Conservation (phyloP, 495 filamentous ascomycete genomes). For the Letharia lupina region DNA sequence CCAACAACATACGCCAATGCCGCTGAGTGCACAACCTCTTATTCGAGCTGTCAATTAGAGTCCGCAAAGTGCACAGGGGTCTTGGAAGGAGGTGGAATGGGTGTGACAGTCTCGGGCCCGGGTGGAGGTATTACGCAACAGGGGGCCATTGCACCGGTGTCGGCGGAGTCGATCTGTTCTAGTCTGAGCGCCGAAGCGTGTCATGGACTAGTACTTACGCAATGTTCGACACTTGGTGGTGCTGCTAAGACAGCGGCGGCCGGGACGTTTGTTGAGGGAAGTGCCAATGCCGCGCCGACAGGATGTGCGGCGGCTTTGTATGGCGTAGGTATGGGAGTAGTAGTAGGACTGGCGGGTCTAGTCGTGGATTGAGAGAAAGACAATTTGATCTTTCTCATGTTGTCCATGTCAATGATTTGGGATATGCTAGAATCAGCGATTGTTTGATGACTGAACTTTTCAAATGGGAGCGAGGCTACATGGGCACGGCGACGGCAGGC, state of each 20-base stretch:
- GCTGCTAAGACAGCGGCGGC: slow-evolving; percentile 29
- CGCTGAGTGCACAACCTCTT: slow-evolving; percentile 58
- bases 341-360: slow-evolving; percentile 29
- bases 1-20: slow-evolving; percentile 57
- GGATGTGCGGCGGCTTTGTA: slow-evolving; percentile 39
- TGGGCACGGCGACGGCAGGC: background rate
- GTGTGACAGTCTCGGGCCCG: slow-evolving; percentile 56
- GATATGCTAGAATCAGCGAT: background rate
- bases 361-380: slow-evolving; percentile 9
- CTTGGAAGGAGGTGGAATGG: slow-evolving; percentile 46
- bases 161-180: slow-evolving; percentile 56
- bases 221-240: slow-evolving; percentile 42
- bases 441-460: background rate
- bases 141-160: slow-evolving; percentile 37
- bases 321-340: slow-evolving; percentile 36
- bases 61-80: slow-evolving; percentile 54
- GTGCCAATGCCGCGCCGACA: slow-evolving; percentile 29
- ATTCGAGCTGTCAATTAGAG: slow-evolving; percentile 55
- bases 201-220: slow-evolving; percentile 46
- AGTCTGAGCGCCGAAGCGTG: slow-evolving; percentile 54
- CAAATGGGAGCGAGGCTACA: background rate
- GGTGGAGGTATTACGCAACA: slow-evolving; percentile 46
- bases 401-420: background rate
- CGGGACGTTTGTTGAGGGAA: slow-evolving; percentile 23
- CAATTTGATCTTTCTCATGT: background rate